phyloP scores from a whole-genome alignment of 192 early-diverging fungal species.

The Coemansia sp. region DNA sequence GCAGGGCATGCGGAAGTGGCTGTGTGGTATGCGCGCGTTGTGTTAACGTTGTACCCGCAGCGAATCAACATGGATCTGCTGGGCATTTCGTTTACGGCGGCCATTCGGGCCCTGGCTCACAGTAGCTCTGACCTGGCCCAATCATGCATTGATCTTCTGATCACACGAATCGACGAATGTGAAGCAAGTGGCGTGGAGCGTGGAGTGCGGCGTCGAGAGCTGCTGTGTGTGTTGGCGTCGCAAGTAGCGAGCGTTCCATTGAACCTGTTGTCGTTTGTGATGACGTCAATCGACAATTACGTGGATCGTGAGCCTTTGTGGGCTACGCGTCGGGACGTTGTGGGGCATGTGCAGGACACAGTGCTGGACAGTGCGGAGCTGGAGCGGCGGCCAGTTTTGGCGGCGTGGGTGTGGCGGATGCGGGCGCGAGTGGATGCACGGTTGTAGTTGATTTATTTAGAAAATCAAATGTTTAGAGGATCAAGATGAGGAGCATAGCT shows the following conservation, averaged over 20 bases:
- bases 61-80: slow-evolving; percentile 25
- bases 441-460: too few relatives aligned
- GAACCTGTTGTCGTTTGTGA: slow-evolving; percentile 21
- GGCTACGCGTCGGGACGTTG: slow-evolving; percentile 1
- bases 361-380: slow-evolving; percentile 19
- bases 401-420: slow-evolving; percentile 34
- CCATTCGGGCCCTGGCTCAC: slow-evolving; percentile 1
- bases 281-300: not conserved
- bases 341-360: slow-evolving; percentile 9
- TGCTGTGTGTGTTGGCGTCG: slow-evolving; percentile 20
- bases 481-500: not conserved
- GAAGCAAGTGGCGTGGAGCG: not conserved
- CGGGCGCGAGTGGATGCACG: slow-evolving; percentile 1
- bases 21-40: slow-evolving; percentile 31
- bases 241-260: slow-evolving; percentile 17
- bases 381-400: slow-evolving; percentile 23
- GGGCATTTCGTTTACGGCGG: slow-evolving; percentile 28
- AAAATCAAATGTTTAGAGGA: not conserved
- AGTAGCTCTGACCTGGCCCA: slow-evolving; percentile 5
- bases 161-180: not conserved
- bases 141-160: slow-evolving; percentile 5
- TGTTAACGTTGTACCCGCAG: slow-evolving; percentile 16
- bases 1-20: slow-evolving; percentile 6
- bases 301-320: not conserved
- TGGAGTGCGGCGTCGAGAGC: slow-evolving; percentile 12